A percentile compares a stretch with the other conserved stretches of the same genome.
These are phyloP conservation scores for Backusella circina DNA, from an alignment of 192 early-diverging fungal species.

Conservation along the genomic window DNA sequence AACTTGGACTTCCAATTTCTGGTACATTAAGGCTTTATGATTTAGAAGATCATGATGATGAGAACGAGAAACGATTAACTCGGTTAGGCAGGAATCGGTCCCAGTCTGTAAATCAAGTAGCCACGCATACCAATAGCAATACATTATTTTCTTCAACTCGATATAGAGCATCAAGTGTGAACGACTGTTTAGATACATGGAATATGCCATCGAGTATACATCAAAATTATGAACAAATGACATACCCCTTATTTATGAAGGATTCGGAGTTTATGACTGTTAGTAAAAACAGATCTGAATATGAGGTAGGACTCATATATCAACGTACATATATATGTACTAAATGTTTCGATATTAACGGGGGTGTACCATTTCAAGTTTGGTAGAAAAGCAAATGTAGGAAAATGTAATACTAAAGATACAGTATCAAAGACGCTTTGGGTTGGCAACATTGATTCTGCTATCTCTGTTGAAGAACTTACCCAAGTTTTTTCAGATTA, in stretches of 20 bases:
- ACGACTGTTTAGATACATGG: neutral
- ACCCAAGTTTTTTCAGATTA: slow-evolving; percentile 79
- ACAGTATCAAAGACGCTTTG: slow-evolving; percentile 84
- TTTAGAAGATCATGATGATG: slow-evolving; percentile 11
- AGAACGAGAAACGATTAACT: neutral
- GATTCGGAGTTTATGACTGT: slow-evolving; percentile 13
- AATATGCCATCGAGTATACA: neutral
- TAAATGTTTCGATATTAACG: neutral
- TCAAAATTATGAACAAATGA: neutral
- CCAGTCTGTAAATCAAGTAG: slow-evolving; percentile 14
- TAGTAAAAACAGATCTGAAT: neutral
- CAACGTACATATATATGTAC: neutral
- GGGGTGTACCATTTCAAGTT: neutral
- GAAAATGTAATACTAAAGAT: neutral
- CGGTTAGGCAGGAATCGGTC: slow-evolving; percentile 11
- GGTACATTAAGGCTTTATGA: slow-evolving; percentile 22
- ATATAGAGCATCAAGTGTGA: slow-evolving; percentile 2
- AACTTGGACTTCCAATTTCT: slow-evolving; percentile 8
- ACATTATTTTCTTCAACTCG: neutral
- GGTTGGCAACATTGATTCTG: slow-evolving; percentile 88
- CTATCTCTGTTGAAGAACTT: slow-evolving; percentile 73
- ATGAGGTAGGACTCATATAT: neutral
- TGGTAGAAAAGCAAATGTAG: neutral
- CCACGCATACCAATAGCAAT: neutral
- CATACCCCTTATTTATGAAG: neutral